Conservation (phyloP, 176 grass and related monocot species). For the Hyparrhenia diplandra region DNA sequence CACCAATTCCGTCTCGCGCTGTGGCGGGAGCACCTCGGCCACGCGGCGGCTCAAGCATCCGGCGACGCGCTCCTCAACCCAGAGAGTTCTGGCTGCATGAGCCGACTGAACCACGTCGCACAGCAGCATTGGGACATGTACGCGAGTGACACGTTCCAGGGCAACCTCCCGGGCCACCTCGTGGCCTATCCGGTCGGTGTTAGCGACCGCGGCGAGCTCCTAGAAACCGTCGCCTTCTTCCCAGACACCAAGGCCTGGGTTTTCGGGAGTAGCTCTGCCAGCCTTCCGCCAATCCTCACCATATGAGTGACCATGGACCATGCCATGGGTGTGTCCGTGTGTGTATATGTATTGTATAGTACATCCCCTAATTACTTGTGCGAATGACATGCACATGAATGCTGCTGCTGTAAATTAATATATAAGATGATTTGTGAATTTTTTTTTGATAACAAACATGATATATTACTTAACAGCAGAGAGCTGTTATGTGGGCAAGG, state of each 20-base stretch:
- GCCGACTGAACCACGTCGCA: slow-evolving; percentile 31
- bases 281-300: slow-evolving; percentile 53
- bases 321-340: no score
- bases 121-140: slow-evolving; percentile 39
- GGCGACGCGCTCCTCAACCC: slow-evolving; percentile 23
- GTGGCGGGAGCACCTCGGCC: slow-evolving; percentile 59
- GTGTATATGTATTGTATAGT: no score
- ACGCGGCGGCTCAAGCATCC: neutral
- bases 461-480: no score
- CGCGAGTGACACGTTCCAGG: neutral
- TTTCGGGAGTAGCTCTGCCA: slow-evolving; percentile 25
- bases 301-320: neutral
- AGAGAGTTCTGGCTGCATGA: slow-evolving; percentile 24
- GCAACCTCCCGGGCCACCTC: slow-evolving; percentile 57
- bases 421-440: no score
- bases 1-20: slow-evolving; percentile 50
- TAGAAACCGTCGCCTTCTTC: slow-evolving; percentile 19
- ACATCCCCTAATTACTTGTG: neutral
- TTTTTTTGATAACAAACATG: no score
- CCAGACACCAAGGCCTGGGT: slow-evolving; percentile 55
- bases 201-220: slow-evolving; percentile 21
- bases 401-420: no score
- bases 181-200: slow-evolving; percentile 51
- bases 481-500: no score
- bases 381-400: no score